phyloP scores from a whole-genome alignment of 257 asterid species.

The Solanum neorickii region DNA sequence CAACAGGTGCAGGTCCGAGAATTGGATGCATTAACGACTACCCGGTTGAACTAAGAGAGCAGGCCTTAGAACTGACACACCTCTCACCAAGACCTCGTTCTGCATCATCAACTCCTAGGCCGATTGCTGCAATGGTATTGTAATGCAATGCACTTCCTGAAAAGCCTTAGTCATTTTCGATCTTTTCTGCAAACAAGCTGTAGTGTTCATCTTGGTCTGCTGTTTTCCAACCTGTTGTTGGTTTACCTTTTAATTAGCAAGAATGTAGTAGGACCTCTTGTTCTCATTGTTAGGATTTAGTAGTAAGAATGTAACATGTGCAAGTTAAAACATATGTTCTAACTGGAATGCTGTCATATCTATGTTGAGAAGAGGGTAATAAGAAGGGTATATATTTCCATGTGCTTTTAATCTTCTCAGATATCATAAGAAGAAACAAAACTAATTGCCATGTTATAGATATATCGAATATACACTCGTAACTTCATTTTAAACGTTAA shows the following conservation, averaged over 20 bases:
- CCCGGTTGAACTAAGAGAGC: slow-evolving; percentile 68
- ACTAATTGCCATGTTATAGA: too few species aligned
- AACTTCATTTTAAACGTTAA: too few species aligned
- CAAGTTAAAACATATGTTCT: not conserved
- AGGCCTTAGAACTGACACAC: slow-evolving; percentile 75
- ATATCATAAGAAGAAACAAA: not conserved
- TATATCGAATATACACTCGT: too few species aligned
- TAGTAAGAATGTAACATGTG: not conserved
- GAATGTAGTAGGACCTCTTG: not conserved
- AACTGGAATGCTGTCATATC: not conserved
- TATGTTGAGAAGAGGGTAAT: not conserved
- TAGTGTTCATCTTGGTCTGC: not conserved
- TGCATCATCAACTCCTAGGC: slow-evolving; percentile 22
- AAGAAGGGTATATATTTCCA: not conserved
- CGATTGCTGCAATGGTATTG: slow-evolving; percentile 3
- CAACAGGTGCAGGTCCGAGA: slow-evolving; percentile 88
- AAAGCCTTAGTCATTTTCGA: not conserved
- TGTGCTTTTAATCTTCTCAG: not conserved
- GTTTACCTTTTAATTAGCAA: not conserved
- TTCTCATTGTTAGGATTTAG: not conserved
- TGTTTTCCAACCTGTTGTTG: not conserved
- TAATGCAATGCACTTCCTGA: slow-evolving; percentile 1
- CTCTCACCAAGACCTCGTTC: slow-evolving; percentile 54
- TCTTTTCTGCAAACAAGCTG: not conserved
- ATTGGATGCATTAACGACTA: slow-evolving; percentile 89